Base-by-base conservation (phyloP, 768 basidiomycete species). In the Pilatotrama ljubarskyi region DNA sequence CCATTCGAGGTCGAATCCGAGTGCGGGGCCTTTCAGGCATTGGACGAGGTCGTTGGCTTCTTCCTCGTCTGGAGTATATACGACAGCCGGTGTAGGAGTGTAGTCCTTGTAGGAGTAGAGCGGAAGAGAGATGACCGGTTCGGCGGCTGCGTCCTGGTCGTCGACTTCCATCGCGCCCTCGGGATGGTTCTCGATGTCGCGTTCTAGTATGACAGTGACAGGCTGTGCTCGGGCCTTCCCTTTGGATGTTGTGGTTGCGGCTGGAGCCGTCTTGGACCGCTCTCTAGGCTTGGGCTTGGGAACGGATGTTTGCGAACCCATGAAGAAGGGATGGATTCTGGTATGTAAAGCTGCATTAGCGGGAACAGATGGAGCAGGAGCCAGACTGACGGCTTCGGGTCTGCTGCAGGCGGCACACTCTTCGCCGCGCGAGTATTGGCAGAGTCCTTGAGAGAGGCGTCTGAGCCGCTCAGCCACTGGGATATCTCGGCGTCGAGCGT, bases 1-100 rank as follows among this genome's bases (percentile, higher is more conserved):
- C 82, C 82, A 83, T 64, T 83, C 82, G 41, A 83, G 71, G 68
- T 83, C 82, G 26, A 83, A 80, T 7, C 82, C 82, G 10, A 83
- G 43, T 9, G 49, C 55, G 3, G 82, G 77, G 75, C 80, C 75
- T 46, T 70, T 69, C 18, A 82, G 64, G 2, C 59, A 66, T 41
- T 70, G 69, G 0, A 76, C 72, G 5, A 81, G 70, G 24, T 70
- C 74, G 44, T 82, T 67, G 0, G 79, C 82, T 50, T 79, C 72
- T 9, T 71, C 75, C 59, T 80, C 81, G 35, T 71, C 67, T 25
- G 64, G 70, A 10, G 72, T 76, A 38, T 82, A 82, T 14, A 77
- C 71, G 9, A 78, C 71, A 0, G 69, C 64, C 0, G 81, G 75
- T 0, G 37, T 20, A 3, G 72, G 72, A 2, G 53, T 41, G 49